Evolutionary conservation across 345 rosid genomes (phyloP).

Genomic region (Eucalyptus guilfoylei): DNA sequence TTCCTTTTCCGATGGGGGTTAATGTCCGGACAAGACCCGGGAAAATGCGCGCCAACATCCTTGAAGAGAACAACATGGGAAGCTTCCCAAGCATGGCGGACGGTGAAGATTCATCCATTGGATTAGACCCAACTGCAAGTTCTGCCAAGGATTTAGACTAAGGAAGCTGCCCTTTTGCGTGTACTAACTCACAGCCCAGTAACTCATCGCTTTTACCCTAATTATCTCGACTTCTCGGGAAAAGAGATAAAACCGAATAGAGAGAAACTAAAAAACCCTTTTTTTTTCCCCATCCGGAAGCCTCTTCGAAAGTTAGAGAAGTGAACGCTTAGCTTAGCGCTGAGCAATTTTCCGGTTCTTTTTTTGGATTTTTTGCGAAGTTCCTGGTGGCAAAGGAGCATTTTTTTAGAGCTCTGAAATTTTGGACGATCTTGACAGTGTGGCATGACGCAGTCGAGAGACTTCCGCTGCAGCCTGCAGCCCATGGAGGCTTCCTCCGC

Average conservation of each 20-base stretch:
- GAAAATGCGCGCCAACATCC: slow-evolving; percentile 8
- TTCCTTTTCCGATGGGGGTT: slow-evolving; percentile 57
- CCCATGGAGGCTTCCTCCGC: neutral
- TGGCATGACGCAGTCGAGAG: neutral
- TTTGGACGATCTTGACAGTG: slow-evolving; percentile 5
- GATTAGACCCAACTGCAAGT: slow-evolving; percentile 14
- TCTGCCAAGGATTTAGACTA: slow-evolving; percentile 25
- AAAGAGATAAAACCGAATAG: neutral
- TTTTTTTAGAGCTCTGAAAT: slow-evolving; percentile 16
- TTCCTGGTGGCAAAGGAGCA: neutral
- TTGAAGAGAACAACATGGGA: slow-evolving; percentile 20
- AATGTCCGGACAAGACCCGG: slow-evolving; percentile 36
- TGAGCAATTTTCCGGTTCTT: neutral
- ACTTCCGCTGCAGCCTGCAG: neutral
- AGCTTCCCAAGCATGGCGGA: slow-evolving; percentile 1
- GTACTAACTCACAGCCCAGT: slow-evolving; percentile 13
- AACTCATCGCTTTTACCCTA: neutral
- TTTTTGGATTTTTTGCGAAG: neutral
- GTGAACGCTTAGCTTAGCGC: neutral
- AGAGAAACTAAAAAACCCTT: neutral
- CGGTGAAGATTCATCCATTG: slow-evolving; percentile 15
- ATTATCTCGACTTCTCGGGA: neutral
- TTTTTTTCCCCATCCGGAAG: neutral
- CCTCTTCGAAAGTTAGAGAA: neutral
- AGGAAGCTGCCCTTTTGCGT: slow-evolving; percentile 1